Evolutionary conservation across 108 stramenopile genomes (phyloP), one percentile per base, ranked within the genome.

Genomic region (Conticribra weissflogii): DNA sequence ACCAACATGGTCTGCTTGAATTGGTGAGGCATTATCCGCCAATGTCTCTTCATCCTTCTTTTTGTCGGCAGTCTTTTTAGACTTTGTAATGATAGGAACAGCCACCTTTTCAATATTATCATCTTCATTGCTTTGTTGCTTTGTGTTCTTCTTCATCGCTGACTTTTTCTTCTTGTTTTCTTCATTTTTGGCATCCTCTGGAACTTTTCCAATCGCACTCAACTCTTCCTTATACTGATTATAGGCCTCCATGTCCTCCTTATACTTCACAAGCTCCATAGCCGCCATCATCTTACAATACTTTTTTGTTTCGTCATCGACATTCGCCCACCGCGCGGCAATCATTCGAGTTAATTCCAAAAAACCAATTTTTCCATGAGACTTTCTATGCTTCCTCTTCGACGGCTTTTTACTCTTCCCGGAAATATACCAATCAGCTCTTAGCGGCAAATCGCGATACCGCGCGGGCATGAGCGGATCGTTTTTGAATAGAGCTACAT

Each of bases 281-380:
- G 76, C 76, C 25, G 63, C 68, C 76, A 78, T 70, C 76, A 70
- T 70, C 54, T 69, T 70, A 41, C 76, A 78, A 48, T 78, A 78
- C 41, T 64, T 70, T 4, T 62, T 53, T 5, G 69, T 70, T 19
- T 78, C 76, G n/a, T 69, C 76, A 57, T 70, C 76, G 19, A 70
- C 76, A 24, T 57, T 52, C 22, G 63, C 62, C 90, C 90, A 92
- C 49, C 79, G 78, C 14, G 67, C 60, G 23, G 86, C 86, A 41
- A 92, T 86, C 58, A 71, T 68, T 23, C 86, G 68, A 1, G 88
- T 88, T 56, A 92, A 77, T 27, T 92, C 90, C 16, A 80, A 75
- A 63, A 92, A 92, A 9, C 88, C 88, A 48, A 92, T 84, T 57
- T 89, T 89, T 14, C 91, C 88, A 59, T 92, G 91, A 49, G 85